phyloP scores from a whole-genome alignment of 2,329 filamentous ascomycete species.

The Cladosporium sphaerospermum region DNA sequence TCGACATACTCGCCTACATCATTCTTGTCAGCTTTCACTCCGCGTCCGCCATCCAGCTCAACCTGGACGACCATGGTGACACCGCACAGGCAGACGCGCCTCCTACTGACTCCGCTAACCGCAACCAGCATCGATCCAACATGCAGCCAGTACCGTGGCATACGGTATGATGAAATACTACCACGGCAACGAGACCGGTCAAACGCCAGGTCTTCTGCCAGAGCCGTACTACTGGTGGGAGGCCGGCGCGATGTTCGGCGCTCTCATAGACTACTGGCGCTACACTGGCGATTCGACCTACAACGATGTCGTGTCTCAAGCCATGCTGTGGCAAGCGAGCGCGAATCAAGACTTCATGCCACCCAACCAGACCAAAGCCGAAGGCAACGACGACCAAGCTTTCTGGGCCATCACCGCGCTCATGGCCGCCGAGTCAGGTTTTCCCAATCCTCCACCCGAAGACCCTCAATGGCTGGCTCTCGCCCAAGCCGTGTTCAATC shows the following conservation, averaged over 20 bases:
- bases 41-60: constrained; percentile 1
- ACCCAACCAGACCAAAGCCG: constrained; percentile 28
- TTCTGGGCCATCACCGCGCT: constrained; percentile 54
- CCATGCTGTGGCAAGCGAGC: constrained; percentile 55
- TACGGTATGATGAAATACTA: constrained; percentile 49
- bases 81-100: background rate
- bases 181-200: constrained; percentile 45
- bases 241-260: constrained; percentile 55
- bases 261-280: constrained; percentile 64
- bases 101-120: background rate
- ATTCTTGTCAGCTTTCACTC: background rate
- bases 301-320: constrained; percentile 53
- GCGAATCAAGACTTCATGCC: constrained; percentile 55
- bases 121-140: constrained; percentile 36
- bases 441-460: constrained; percentile 35
- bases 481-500: constrained; percentile 38
- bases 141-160: constrained; percentile 38
- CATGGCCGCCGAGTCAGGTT: constrained; percentile 48
- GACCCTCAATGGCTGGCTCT: constrained; percentile 40
- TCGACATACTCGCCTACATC: background rate
- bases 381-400: constrained; percentile 50
- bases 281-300: constrained; percentile 59
- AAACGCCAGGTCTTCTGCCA: constrained; percentile 51
- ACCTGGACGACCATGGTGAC: constrained; percentile 3
- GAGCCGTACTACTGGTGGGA: constrained; percentile 64